These are phyloP conservation scores for Senna siamea DNA, from an alignment of 306 rosid genomes.

Conservation along the genomic window DNA sequence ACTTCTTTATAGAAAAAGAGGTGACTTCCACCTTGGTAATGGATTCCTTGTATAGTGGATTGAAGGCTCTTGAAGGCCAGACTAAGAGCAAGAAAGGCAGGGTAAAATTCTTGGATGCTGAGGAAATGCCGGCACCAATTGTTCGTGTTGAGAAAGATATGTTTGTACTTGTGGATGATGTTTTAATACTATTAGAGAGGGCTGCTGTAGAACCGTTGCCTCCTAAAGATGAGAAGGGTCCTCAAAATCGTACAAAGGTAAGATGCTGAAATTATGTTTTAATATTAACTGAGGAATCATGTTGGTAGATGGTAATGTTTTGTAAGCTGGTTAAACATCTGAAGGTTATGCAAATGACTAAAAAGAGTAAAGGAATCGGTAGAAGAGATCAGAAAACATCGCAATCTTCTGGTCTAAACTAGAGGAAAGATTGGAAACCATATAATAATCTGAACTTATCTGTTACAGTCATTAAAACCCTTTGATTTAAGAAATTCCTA, in stretches of 20 bases:
- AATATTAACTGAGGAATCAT: conserved; percentile 21
- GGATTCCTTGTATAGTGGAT: conserved; percentile 97
- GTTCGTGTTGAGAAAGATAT: conserved; percentile 83
- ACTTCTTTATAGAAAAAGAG: conserved; percentile 96
- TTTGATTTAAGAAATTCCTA: background rate
- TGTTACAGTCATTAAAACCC: background rate
- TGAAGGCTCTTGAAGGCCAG: conserved; percentile 97
- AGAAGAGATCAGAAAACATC: conserved; percentile 14
- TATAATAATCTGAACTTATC: background rate
- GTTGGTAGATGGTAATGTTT: conserved; percentile 11
- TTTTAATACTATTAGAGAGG: conserved; percentile 83
- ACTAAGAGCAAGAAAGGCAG: conserved; percentile 62
- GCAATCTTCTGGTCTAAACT: background rate
- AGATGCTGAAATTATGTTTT: conserved; percentile 31
- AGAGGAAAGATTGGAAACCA: background rate
- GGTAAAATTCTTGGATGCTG: conserved; percentile 69
- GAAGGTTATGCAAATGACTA: conserved; percentile 8
- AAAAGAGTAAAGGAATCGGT: background rate
- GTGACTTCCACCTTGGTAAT: conserved; percentile 97
- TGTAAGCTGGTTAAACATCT: conserved; percentile 19
- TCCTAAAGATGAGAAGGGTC: conserved; percentile 99
- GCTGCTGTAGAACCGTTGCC: conserved; percentile 96
- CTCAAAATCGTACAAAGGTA: conserved; percentile 99
- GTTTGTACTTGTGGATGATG: conserved; percentile 94
- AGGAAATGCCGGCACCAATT: conserved; percentile 92